Evolutionary conservation across 2,329 filamentous ascomycete species (phyloP), one percentile per base, ranked within the genome.

Genomic region (Penicillium sp.): DNA sequence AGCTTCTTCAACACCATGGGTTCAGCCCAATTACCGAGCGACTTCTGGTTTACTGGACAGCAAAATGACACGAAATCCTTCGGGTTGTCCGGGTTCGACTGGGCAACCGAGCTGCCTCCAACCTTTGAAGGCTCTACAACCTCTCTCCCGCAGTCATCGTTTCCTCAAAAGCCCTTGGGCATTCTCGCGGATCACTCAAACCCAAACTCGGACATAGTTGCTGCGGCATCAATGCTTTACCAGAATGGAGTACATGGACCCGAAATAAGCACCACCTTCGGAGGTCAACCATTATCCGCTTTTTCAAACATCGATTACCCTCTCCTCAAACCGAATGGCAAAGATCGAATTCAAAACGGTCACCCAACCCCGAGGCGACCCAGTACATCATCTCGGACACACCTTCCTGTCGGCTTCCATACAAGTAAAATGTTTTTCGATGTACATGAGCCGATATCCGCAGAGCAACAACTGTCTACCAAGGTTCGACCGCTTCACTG

Each of bases 71-170:
- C 41, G 67, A 73, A 71, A 52, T 51, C 70, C 2, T 63, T 70
- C 8, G 69, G 69, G 11, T 30, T 67, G 11, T 62, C 72, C 41
- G 70, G 71, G 23, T 72, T 79, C 38, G 75, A 77, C 51, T 81
- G 78, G 77, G 66, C 73, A 29, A 70, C 74, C 21, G 85, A 87
- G 62, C 78, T 90, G 21, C 88, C 88, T 5, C 88, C 88, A 1
- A 83, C 83, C 53, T 87, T 90, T 66, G 85, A 91, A 78, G 88
- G 88, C 55, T 86, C 88, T 13, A 81, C 85, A 1, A 89, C 88
- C 21, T 89, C 87, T 3, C 85, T 86, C 65, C 87, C 87, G 19
- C 83, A 86, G 54, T 84, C 85, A 41, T 76, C 75, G 2, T 66
- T 71, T 26, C 66, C 72, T 49, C 69, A 70, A 15, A 77, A 77